Conservation (phyloP, 192 early-diverging fungal genomes). For the Endogone sp. region DNA sequence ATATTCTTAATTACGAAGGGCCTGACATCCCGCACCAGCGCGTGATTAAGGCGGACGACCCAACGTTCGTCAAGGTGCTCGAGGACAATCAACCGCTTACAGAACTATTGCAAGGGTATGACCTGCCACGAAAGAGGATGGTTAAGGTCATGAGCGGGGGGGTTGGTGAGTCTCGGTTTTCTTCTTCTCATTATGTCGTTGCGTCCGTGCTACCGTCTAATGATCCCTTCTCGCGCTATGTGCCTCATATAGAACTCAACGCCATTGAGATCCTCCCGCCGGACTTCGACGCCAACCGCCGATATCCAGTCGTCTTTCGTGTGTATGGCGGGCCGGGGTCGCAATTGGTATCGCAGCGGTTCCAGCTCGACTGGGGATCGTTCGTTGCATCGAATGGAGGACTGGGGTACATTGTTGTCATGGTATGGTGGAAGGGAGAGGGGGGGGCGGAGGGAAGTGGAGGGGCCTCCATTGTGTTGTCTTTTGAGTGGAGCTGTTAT, state of each 20-base stretch:
- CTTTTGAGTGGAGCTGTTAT: conserved; percentile 2
- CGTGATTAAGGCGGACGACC: conserved; percentile 51
- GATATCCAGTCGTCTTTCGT: conserved; percentile 85
- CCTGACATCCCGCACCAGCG: conserved; percentile 80
- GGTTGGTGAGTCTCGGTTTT: too few relatives aligned
- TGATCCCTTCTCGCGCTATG: background rate
- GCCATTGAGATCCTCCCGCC: conserved; percentile 78
- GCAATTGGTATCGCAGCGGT: conserved; percentile 68
- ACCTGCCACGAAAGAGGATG: conserved; percentile 51
- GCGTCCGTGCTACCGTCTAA: background rate
- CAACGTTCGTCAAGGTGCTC: conserved; percentile 48
- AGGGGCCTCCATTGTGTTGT: too few relatives aligned
- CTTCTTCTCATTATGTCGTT: background rate
- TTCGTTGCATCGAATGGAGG: conserved; percentile 51
- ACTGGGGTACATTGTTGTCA: conserved; percentile 64
- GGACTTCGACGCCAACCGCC: conserved; percentile 64
- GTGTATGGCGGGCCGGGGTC: conserved; percentile 91
- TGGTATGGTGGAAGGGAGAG: conserved; percentile 19
- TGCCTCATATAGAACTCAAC: conserved; percentile 53
- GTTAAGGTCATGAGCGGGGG: conserved; percentile 30
- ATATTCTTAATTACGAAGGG: conserved; percentile 73
- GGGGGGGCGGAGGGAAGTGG: too few relatives aligned
- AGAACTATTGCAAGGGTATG: conserved; percentile 44
- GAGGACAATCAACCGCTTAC: too few relatives aligned
- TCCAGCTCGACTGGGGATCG: conserved; percentile 67